These are phyloP conservation scores for Melastoma malabathricum DNA, from an alignment of 345 rosid species.

Conservation along the genomic window DNA sequence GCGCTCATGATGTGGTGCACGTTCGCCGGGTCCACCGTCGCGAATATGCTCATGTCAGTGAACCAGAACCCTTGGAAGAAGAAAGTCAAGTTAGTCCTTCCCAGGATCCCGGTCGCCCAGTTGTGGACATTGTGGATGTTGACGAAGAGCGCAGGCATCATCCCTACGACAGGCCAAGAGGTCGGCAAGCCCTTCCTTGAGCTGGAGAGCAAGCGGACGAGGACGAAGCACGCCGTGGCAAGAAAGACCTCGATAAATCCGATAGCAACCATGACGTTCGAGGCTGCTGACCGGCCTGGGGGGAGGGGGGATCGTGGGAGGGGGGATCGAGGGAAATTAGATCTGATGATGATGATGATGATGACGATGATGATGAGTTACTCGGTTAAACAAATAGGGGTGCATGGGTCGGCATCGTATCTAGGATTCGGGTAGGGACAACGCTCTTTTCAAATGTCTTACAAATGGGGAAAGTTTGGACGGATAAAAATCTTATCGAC, in stretches of 20 bases:
- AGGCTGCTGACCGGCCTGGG: too few relatives aligned
- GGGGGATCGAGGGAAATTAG: too few relatives aligned
- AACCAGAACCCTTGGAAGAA: conserved; percentile 28
- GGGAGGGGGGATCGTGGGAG: too few relatives aligned
- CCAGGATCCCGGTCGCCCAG: conserved; percentile 15
- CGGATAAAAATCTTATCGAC: too few relatives aligned
- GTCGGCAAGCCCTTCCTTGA: conserved; percentile 10
- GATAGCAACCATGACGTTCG: not conserved
- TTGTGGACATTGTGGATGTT: conserved; percentile 23
- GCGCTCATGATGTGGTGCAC: conserved; percentile 44
- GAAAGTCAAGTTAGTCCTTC: conserved; percentile 13
- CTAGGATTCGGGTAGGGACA: too few relatives aligned
- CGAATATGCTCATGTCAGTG: conserved; percentile 15
- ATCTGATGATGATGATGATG: too few relatives aligned
- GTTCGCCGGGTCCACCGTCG: conserved; percentile 43
- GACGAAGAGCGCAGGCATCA: conserved; percentile 28
- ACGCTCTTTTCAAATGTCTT: too few relatives aligned
- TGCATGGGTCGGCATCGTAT: too few relatives aligned
- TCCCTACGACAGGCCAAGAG: conserved; percentile 43
- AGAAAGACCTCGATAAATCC: conserved; percentile 19
- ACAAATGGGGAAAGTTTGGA: too few relatives aligned
- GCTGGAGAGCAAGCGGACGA: conserved; percentile 8
- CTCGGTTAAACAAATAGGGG: too few relatives aligned
- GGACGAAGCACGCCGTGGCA: conserved; percentile 21
- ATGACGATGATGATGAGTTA: too few relatives aligned